Conservation (phyloP, 2,329 filamentous ascomycete genomes). For the Incumbomyces delicatus region DNA sequence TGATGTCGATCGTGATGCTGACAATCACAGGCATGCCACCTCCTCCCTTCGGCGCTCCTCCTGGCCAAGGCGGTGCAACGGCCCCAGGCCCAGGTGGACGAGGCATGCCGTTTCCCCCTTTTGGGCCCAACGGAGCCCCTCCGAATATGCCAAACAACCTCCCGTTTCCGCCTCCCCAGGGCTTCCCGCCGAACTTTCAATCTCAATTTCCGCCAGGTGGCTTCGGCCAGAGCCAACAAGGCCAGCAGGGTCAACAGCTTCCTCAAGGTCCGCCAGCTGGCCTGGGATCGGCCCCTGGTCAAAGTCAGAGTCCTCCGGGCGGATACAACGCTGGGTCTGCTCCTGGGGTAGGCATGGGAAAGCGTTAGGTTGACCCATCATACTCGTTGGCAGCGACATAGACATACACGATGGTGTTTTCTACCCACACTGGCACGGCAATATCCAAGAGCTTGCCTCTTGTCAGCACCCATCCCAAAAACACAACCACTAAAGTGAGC, state of each 20-base stretch:
- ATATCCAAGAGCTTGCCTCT: too few species aligned
- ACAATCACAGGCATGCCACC: conserved; percentile 35
- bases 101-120: conserved; percentile 40
- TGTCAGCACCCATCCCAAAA: too few species aligned
- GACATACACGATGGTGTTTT: too few species aligned
- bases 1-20: background rate
- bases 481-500: too few species aligned
- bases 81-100: conserved; percentile 48
- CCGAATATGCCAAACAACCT: conserved; percentile 32
- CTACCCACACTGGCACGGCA: too few species aligned
- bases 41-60: conserved; percentile 44
- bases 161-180: conserved; percentile 37
- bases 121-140: conserved; percentile 40
- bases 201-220: conserved; percentile 27
- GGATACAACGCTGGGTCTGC: conserved; percentile 11
- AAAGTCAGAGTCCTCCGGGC: conserved; percentile 20
- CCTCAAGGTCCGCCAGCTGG: conserved; percentile 19
- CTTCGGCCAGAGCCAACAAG: conserved; percentile 2
- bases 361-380: conserved; percentile 7
- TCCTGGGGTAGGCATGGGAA: conserved; percentile 11
- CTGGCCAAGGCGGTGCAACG: conserved; percentile 30
- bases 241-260: background rate
- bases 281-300: conserved; percentile 22
- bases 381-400: too few species aligned
- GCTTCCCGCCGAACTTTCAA: conserved; percentile 45